These are phyloP conservation scores for Carex scoparia DNA, from an alignment of 176 grass and related monocot genomes.

Conservation along the genomic window DNA sequence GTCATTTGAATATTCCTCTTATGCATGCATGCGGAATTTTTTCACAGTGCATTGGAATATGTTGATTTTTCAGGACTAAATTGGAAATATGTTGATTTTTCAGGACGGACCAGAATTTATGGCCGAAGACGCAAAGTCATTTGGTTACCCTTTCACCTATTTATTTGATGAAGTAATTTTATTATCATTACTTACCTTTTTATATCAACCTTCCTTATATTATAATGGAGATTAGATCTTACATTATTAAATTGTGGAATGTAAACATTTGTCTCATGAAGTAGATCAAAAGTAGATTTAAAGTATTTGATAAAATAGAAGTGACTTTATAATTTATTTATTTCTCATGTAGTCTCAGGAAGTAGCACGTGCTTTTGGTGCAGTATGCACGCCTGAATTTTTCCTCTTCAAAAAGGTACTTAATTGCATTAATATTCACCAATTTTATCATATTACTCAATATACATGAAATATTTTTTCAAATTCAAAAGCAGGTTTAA, in stretches of 20 bases:
- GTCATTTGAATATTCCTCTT: conserved; percentile 20
- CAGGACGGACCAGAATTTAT: conserved; percentile 82
- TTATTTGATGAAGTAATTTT: conserved; percentile 71
- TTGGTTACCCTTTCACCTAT: conserved; percentile 86
- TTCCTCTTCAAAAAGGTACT: conserved; percentile 86
- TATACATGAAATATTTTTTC: not conserved
- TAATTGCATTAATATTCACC: not conserved
- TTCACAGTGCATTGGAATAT: not conserved
- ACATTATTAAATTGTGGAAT: no score
- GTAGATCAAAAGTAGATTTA: no score
- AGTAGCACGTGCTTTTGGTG: conserved; percentile 77
- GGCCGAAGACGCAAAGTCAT: conserved; percentile 65
- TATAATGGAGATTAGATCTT: not conserved
- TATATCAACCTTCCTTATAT: not conserved
- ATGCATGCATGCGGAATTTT: not conserved
- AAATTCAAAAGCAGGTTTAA: not conserved
- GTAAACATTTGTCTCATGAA: no score
- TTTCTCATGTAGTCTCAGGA: conserved; percentile 59
- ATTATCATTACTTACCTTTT: not conserved
- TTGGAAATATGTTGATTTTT: not conserved
- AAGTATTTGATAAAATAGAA: not conserved
- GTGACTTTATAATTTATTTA: not conserved
- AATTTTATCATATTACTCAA: not conserved
- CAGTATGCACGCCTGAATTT: conserved; percentile 89
- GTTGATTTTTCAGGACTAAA: conserved; percentile 41